Base-by-base conservation (phyloP, 345 rosid species). In the Melaleuca alternifolia region DNA sequence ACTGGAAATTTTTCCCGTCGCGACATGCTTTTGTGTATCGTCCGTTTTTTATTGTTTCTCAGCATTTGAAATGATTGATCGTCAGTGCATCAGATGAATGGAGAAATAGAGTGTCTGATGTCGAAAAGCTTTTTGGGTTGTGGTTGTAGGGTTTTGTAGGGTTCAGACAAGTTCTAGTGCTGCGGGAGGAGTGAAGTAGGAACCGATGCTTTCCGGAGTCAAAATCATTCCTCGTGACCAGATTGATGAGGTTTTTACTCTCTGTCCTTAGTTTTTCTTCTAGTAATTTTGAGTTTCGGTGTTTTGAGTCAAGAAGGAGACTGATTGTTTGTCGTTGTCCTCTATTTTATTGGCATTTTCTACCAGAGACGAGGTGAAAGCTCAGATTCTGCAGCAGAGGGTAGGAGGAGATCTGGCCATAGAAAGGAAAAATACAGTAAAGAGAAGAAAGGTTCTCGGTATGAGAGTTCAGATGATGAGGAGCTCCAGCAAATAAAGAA, bases 181-280 rank as follows among this genome's bases (percentile, higher is more conserved):
- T 71, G 79, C 48, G 79, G 24, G 5, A 71, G 79, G 79, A 18
- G 44, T 23, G n/a, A 54, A 54, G 59, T 0, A 9, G 53, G 57
- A 52, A 84, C 33, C 86, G 76, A 96, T 96, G 99, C 93, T 96
- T 56, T 87, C 95, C 21, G 97, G 97, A 20, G 88, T 95, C 83
- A 96, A 93, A 89, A 90, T 96, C 85, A 91, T 96, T 76, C 95
- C 99, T 41, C 96, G 96, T 16, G 94, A 94, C 86, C 88, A 93
- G 88, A 92, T 94, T 83, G 88, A 90, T 85, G 85, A 89, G 86
- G 87, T 91, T 87, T 71, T 44, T 18, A 54, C 83, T 84, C 10
- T 30, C 26, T 51, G 21, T 18, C 50, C 46, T 51, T 48, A 53
- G 9, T 44, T 51, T 75, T 33, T 21, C 6, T 50, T 85, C 12